Percentiles rank a stretch among this genome's conserved stretches.
phyloP scores from a whole-genome alignment of 164 flowering plant species.

The Tetrastigma voinierianum region DNA sequence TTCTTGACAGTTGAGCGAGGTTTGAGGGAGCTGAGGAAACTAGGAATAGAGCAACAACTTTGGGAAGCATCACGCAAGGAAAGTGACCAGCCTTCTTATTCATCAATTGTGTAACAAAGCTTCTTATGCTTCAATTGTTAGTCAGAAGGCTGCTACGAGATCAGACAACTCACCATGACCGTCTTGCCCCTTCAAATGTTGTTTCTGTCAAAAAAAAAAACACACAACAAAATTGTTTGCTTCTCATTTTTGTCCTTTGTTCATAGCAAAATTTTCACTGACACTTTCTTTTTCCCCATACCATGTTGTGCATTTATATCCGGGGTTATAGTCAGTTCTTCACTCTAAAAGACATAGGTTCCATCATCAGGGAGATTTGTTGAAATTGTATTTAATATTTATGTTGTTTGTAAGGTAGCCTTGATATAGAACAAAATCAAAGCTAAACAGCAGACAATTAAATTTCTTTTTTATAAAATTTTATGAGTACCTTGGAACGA shows the following conservation, averaged over 20 bases:
- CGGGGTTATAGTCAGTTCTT: neutral
- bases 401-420: slow-evolving; percentile 6
- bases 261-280: neutral
- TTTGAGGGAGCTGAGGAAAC: slow-evolving; percentile 72
- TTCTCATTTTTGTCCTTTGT: neutral
- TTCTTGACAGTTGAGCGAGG: slow-evolving; percentile 71
- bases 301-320: neutral
- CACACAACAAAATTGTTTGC: too few relatives aligned
- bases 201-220: too few relatives aligned
- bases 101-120: too few relatives aligned
- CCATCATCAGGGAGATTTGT: neutral
- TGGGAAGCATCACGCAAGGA: slow-evolving; percentile 97
- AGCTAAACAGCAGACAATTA: neutral
- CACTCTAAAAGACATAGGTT: neutral
- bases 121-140: slow-evolving; percentile 25
- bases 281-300: neutral
- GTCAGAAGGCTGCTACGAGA: slow-evolving; percentile 34
- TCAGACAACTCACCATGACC: slow-evolving; percentile 35
- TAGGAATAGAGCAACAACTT: slow-evolving; percentile 86
- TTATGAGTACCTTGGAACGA: too few relatives aligned
- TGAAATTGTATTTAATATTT: slow-evolving; percentile 8
- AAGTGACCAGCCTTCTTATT: slow-evolving; percentile 52
- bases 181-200: neutral
- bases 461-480: neutral
- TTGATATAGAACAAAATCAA: neutral